phyloP scores from a whole-genome alignment of 371 early-diverging fungal species.

The Haplosporangium sp. region DNA sequence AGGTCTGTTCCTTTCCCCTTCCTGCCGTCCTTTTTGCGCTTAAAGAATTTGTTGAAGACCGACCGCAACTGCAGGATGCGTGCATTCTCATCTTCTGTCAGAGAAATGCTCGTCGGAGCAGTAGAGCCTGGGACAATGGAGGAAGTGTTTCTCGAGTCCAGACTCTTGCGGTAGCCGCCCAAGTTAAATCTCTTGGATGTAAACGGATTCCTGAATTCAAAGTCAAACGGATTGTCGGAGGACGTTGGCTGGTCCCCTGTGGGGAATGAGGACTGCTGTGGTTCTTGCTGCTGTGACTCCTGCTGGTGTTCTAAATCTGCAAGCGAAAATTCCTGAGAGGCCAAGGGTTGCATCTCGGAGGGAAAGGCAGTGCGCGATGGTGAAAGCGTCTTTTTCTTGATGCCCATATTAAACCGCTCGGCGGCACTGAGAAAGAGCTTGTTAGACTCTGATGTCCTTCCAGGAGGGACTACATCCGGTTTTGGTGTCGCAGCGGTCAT shows the following conservation, averaged over 20 bases:
- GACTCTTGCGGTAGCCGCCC: slow-evolving; percentile 30
- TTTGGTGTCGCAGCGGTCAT: not conserved
- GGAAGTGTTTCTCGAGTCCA: slow-evolving; percentile 14
- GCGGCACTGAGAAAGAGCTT: slow-evolving; percentile 27
- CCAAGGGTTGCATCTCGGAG: slow-evolving; percentile 2
- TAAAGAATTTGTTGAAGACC: slow-evolving; percentile 47
- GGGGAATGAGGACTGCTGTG: slow-evolving; percentile 6
- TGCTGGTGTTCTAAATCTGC: slow-evolving; percentile 12
- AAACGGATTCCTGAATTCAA: slow-evolving; percentile 34
- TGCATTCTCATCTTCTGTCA: slow-evolving; percentile 36
- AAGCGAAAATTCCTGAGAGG: not conserved
- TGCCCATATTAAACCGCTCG: slow-evolving; percentile 22
- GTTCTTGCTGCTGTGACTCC: slow-evolving; percentile 6
- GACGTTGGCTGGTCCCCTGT: slow-evolving; percentile 7
- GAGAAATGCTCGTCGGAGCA: not conserved
- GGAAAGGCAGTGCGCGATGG: slow-evolving; percentile 6
- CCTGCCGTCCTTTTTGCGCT: slow-evolving; percentile 45
- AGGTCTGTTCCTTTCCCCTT: slow-evolving; percentile 29
- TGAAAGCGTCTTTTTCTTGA: slow-evolving; percentile 21
- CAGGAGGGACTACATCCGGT: not conserved
- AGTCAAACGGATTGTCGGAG: slow-evolving; percentile 39
- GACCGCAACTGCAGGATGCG: slow-evolving; percentile 45
- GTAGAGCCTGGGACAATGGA: slow-evolving; percentile 8
- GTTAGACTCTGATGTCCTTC: slow-evolving; percentile 7
- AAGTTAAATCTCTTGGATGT: slow-evolving; percentile 25